A percentile compares a stretch with the other conserved stretches of the same genome.
Conservation (phyloP, 2,329 filamentous ascomycete species). For the Blastomyces gilchristii region DNA sequence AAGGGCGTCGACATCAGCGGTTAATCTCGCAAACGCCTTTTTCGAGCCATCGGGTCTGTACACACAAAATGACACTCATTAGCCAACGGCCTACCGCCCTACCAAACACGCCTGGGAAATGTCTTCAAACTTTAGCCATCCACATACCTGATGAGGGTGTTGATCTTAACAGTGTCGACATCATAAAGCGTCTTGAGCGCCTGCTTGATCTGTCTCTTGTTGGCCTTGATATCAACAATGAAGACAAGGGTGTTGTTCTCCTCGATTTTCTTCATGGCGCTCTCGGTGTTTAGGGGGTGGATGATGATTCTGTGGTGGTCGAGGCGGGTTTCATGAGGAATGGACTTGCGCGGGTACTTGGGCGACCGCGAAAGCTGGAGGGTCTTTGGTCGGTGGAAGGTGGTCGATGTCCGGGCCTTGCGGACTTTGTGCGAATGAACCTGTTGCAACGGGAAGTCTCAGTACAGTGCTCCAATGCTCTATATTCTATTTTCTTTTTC, state of each 20-base stretch:
- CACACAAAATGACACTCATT: constrained; percentile 10
- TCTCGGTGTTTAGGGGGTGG: constrained; percentile 98
- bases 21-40: constrained; percentile 97
- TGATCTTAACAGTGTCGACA: constrained; percentile 97
- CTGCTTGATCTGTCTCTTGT: constrained; percentile 99
- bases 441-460: constrained; percentile 30
- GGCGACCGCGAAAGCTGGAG: constrained; percentile 79
- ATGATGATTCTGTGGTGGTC: constrained; percentile 97
- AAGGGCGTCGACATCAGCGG: constrained; percentile 91
- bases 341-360: constrained; percentile 94
- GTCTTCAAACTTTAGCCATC: constrained; percentile 12
- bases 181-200: constrained; percentile 99
- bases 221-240: constrained; percentile 93
- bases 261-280: constrained; percentile 99
- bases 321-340: constrained; percentile 79
- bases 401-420: constrained; percentile 86
- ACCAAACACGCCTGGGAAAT: not conserved
- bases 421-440: constrained; percentile 72
- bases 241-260: constrained; percentile 99
- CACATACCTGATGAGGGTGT: constrained; percentile 89
- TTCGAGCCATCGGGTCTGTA: constrained; percentile 84
- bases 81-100: not conserved
- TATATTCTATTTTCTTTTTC: not conserved
- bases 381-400: constrained; percentile 97
- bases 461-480: not conserved